Base-by-base conservation (phyloP, 345 rosid genomes). In the Conringia planisiliqua region DNA sequence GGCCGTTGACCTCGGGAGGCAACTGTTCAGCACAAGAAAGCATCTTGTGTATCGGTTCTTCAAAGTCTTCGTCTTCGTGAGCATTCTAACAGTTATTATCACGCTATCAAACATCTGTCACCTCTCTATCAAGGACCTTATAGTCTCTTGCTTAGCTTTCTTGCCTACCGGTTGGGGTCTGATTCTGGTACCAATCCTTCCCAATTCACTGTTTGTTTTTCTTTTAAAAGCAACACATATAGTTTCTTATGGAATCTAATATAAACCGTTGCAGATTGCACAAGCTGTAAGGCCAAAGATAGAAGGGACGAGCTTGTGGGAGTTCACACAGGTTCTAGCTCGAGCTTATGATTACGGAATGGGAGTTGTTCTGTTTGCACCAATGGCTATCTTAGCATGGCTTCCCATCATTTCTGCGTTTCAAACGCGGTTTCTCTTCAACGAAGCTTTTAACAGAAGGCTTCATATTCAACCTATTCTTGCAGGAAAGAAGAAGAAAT, bases 151-250 rank as follows among this genome's bases (percentile, higher is more conserved):
- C 80, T 83, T 94, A 54, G 98, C 97, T 2, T 94, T 94, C 77
- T 63, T 91, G 77, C 98, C 98, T 4, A 94, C 98, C 0, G 98
- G 96, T 62, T 94, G 98, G 98, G 97, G 98, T 68, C 81, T 94
- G 66, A 82, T 91, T 82, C 69, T 94, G 97, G 98, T 94, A 84
- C 58, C 26, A 56, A 22, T 14, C 30, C 11, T 24, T 0, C 35
- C 14, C 11, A 30, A 13, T 36, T 26, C 61, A 18, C 12, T n/a
- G 0, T 13, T 14, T 39, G 54, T 48, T 50, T 50, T 4, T 20
- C 4, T 62, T 10, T 4, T 11, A 20, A n/a, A 4, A 35, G 12
- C 50, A 14, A n/a, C 27, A 73, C 12, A 18, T 56, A 16, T 36
- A 16, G 40, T 16, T 42, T 61, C 50, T 16, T 51, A 68, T 18